These are phyloP conservation scores for Annulohypoxylon nitens DNA, from an alignment of 495 filamentous ascomycete species.

Conservation along the genomic window DNA sequence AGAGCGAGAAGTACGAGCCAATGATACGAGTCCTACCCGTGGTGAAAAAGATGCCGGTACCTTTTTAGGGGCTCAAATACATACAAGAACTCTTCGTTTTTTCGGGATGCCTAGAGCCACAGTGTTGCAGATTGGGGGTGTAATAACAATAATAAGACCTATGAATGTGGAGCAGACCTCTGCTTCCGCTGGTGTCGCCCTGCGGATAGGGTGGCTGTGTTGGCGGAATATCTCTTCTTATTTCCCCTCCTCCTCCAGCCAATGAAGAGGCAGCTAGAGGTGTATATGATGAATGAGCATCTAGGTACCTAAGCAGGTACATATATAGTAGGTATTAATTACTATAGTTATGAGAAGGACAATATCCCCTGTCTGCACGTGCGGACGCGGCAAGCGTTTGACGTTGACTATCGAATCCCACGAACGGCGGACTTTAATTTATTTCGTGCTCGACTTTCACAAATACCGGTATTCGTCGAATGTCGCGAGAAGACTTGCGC, in stretches of 20 bases:
- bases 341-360: conserved; percentile 18
- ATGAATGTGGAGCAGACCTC: conserved; percentile 25
- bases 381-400: conserved; percentile 10
- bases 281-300: conserved; percentile 25
- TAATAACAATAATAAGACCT: conserved; percentile 29
- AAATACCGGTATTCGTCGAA: not conserved
- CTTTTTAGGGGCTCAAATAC: conserved; percentile 28
- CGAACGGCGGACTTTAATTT: not conserved
- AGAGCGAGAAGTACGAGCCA: conserved; percentile 16
- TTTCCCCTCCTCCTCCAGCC: conserved; percentile 6
- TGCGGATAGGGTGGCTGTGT: conserved; percentile 42
- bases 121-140: conserved; percentile 29
- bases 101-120: conserved; percentile 3
- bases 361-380: conserved; percentile 37
- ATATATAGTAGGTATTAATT: no score
- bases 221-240: conserved; percentile 24
- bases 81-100: conserved; percentile 5
- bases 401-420: conserved; percentile 24
- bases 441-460: conserved; percentile 1
- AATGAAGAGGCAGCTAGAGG: conserved; percentile 18
- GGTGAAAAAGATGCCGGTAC: not conserved
- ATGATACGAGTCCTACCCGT: not conserved
- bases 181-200: conserved; percentile 23
- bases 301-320: no score
- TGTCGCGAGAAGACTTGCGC: not conserved